These are phyloP conservation scores for Tetradesmus obliquus DNA, from an alignment of 139 green algal genomes.

Conservation along the genomic window DNA sequence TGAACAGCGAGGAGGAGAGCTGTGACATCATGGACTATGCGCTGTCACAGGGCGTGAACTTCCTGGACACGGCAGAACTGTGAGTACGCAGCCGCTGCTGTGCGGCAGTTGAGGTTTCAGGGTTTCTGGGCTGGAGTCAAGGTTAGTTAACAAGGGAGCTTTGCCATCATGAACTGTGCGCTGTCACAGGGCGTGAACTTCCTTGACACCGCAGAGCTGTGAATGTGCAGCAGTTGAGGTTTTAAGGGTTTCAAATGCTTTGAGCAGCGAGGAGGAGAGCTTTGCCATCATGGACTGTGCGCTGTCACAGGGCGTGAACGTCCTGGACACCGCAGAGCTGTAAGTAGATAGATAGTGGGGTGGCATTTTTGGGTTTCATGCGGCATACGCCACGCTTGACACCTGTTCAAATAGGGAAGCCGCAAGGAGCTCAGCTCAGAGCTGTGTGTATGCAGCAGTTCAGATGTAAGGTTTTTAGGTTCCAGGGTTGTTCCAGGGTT, in stretches of 20 bases:
- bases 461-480: background rate
- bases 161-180: constrained; percentile 65
- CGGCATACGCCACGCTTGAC: no score
- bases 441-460: constrained; percentile 12
- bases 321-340: constrained; percentile 44
- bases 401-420: no score
- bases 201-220: background rate
- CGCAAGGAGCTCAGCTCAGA: no score
- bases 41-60: constrained; percentile 66
- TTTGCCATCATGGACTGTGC: constrained; percentile 67
- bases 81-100: background rate
- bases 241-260: background rate
- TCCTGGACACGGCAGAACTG: constrained; percentile 16
- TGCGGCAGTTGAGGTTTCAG: background rate
- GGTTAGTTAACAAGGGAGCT: constrained; percentile 63
- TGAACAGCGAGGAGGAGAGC: constrained; percentile 66
- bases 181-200: constrained; percentile 70
- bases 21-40: constrained; percentile 67
- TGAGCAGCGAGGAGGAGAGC: constrained; percentile 64
- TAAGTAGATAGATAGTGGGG: background rate
- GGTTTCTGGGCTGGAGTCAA: background rate
- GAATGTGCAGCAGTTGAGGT: background rate
- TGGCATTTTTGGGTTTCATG: no score
- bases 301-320: constrained; percentile 66
- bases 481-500: background rate